Percentiles rank a stretch among this genome's conserved stretches.
Conservation (phyloP, 2,329 filamentous ascomycete species). For the Nemania abortiva region DNA sequence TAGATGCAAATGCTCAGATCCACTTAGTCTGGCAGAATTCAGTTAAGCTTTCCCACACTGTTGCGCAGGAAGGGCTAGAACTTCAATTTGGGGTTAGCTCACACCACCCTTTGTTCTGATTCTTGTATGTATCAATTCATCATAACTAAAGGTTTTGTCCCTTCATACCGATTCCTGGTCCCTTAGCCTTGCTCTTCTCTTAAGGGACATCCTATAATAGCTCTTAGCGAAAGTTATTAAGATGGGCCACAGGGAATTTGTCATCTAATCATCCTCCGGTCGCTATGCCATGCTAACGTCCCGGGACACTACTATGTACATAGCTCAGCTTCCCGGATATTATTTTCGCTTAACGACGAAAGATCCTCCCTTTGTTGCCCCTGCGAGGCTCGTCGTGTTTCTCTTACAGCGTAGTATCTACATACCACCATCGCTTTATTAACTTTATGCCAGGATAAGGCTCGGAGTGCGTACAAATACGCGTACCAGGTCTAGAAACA, state of each 20-base stretch:
- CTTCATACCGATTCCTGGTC: not conserved
- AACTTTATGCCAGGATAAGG: too few species aligned
- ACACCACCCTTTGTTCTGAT: not conserved
- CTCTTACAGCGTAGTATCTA: not conserved
- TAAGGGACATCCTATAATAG: not conserved
- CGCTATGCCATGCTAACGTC: too few species aligned
- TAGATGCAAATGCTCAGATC: slow-evolving; percentile 5
- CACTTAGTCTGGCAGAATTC: not conserved
- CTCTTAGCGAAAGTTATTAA: not conserved
- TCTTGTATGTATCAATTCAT: not conserved
- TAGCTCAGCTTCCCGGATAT: not conserved
- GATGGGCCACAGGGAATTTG: too few species aligned
- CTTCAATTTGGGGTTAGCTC: not conserved
- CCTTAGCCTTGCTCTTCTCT: not conserved
- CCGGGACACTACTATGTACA: too few species aligned
- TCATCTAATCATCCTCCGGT: too few species aligned
- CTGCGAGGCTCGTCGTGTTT: not conserved
- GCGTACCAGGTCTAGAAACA: too few species aligned
- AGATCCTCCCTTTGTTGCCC: slow-evolving; percentile 5
- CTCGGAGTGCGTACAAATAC: too few species aligned
- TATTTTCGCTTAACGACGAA: slow-evolving; percentile 11
- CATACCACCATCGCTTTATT: too few species aligned
- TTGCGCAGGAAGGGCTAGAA: slow-evolving; percentile 1
- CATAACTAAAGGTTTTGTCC: not conserved
- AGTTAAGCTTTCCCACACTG: slow-evolving; percentile 6